Base-by-base conservation (phyloP, 2,329 filamentous ascomycete species). In the Emmonsiellopsis sp. region DNA sequence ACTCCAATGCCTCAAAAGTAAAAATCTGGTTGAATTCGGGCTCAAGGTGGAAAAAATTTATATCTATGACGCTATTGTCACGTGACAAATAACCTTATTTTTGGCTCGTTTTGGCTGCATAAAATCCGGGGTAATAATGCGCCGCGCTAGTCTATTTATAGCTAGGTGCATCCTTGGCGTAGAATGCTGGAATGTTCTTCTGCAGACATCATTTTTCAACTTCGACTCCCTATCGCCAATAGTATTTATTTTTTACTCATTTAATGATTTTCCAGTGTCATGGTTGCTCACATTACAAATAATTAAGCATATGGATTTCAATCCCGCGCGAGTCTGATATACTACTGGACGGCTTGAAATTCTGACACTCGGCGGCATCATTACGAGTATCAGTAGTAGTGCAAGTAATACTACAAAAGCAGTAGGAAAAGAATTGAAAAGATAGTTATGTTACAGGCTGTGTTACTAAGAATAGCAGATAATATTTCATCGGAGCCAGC, bases 201-300 rank as follows among this genome's bases (percentile, higher is more conserved):
- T 27, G 21, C 21, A 27, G 21, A 27, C 3, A 27, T 3, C 21
- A 27, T 27, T 4, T 27, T 27, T 27, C 21, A 27, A 65, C 59
- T 74, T 72, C 78, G 78, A 82, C 54, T 78, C 75, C 40, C 76
- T 66, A 55, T 3, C 21, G 3, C 21, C 21, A 27, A 27, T 27
- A 27, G 3, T 27, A 27, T 27, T 27, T 27, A 27, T 27, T 27
- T 27, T 27, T 27, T 27, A 82, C 54, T 13, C 76, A 56, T 55
- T 63, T 61, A 49, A 77, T 48, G 0, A 74, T 77, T 8, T 64
- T 60, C 45, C 67, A 63, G 53, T 74, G 74, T 67, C 78, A 77
- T 1, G 56, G 60, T 51, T 68, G 69, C 9, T 81, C 69, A 2
- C 57, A 62, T 4, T 62, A 56, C n/a, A 77, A 60, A 6, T 67